Evolutionary conservation across 2,329 filamentous ascomycete species (phyloP), one percentile per base, ranked within the genome.

Genomic region (Aspergillus eucalypticola): DNA sequence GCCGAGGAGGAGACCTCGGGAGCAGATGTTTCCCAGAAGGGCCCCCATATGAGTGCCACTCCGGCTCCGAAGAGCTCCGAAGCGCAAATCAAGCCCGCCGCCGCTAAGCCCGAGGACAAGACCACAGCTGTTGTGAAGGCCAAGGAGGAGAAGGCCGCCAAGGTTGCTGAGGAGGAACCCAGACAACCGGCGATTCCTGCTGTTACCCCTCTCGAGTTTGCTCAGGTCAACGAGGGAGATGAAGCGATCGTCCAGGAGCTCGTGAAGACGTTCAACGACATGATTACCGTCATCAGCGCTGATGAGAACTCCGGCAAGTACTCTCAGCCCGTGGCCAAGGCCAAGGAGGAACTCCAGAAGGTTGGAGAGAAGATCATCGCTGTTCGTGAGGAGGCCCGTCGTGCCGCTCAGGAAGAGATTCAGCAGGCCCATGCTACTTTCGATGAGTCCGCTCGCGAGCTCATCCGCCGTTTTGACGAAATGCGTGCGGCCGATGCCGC

Each of bases 231-330:
- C 56, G 86, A 92, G 69, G 91, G 90, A 56, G 86, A 88, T 61
- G 94, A 98, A 74, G 90, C 91, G 27, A 85, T 96, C 38, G 90
- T 98, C 21, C 92, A 97, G 77, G 92, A 98, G 71, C 83, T 99
- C 5, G 92, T 96, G 61, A 94, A 91, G 80, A 94, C 96, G 79
- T 84, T 99, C 69, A 99, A 99, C 79, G 92, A 96, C 76, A 89
- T 99, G 69, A 96, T 99, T 73, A 88, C 91, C 8, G 91, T 96
- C 50, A 88, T 97, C 74, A 96, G 97, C 76, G 90, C 90, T 60
- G 94, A 96, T 74, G 86, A 89, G 62, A 86, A 91, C 59, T 86
- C 89, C 64, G 84, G 84, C 67, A 92, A 90, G 76, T 96, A 95
- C 78, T 87, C 86, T 55, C 84, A 86, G 2, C 89, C 92, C 1